Conservation (phyloP, 1,284 basidiomycete species). For the Heterobasidion annosum region DNA sequence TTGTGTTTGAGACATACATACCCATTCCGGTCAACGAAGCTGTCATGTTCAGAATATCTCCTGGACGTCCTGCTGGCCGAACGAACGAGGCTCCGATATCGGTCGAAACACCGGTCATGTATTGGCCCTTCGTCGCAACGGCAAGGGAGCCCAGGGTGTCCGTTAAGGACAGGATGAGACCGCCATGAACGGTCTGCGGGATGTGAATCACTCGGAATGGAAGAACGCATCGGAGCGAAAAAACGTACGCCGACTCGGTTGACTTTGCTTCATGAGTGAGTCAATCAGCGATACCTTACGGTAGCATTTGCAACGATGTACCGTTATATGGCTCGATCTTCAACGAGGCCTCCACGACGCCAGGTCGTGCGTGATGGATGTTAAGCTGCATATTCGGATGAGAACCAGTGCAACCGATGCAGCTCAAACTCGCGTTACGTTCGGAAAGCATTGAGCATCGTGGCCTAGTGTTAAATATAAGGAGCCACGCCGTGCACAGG, state of each 20-base stretch:
- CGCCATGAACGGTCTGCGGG: slow-evolving; percentile 69
- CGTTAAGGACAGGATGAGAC: slow-evolving; percentile 75
- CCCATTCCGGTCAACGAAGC: slow-evolving; percentile 59
- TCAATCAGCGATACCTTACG: slow-evolving; percentile 1
- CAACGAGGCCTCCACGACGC: slow-evolving; percentile 54
- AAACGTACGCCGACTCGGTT: slow-evolving; percentile 64
- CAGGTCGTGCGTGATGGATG: slow-evolving; percentile 56
- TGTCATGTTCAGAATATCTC: slow-evolving; percentile 55
- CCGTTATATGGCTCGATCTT: slow-evolving; percentile 68
- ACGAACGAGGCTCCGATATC: slow-evolving; percentile 84
- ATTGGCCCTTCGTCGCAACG: slow-evolving; percentile 74
- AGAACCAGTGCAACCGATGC: not conserved
- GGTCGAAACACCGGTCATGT: slow-evolving; percentile 83
- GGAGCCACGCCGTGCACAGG: too few relatives aligned
- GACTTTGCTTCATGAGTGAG: slow-evolving; percentile 26
- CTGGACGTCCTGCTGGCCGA: slow-evolving; percentile 56
- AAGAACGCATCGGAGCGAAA: not conserved
- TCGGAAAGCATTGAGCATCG: slow-evolving; percentile 70
- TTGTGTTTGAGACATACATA: slow-evolving; percentile 17
- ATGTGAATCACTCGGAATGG: not conserved
- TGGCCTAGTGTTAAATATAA: slow-evolving; percentile 39
- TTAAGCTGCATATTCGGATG: slow-evolving; percentile 36
- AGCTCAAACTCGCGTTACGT: slow-evolving; percentile 33
- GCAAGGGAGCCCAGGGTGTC: slow-evolving; percentile 83
- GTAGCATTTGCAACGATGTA: slow-evolving; percentile 21